A percentile compares a stretch with the other conserved stretches of the same genome.
phyloP scores from a whole-genome alignment of 75 land plant genomes.

The Azolla pinnata region DNA sequence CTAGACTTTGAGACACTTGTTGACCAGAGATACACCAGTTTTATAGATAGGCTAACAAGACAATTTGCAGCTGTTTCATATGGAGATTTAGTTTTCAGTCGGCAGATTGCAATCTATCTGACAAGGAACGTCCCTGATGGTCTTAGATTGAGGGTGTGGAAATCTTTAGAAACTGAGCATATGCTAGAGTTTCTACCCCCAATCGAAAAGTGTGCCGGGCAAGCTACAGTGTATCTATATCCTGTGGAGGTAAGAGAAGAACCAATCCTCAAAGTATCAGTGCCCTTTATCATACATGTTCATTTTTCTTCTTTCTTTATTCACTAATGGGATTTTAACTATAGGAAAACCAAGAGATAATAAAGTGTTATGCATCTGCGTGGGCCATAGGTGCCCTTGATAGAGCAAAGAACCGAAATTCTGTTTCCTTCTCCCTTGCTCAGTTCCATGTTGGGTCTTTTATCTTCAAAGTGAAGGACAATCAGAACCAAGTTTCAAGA shows the following conservation, averaged over 20 bases:
- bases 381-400: constrained; percentile 80
- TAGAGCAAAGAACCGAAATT: constrained; percentile 42
- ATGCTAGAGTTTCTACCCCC: constrained; percentile 73
- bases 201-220: constrained; percentile 42
- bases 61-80: constrained; percentile 74
- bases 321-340: too few relatives aligned
- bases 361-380: constrained; percentile 64
- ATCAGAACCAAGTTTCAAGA: constrained; percentile 11
- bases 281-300: too few relatives aligned
- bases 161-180: constrained; percentile 43
- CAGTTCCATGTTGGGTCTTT: constrained; percentile 67
- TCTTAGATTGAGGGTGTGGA: constrained; percentile 68
- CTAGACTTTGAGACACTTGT: constrained; percentile 62
- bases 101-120: constrained; percentile 79
- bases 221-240: constrained; percentile 48
- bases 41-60: constrained; percentile 66
- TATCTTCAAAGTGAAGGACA: constrained; percentile 28
- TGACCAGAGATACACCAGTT: constrained; percentile 63
- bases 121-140: constrained; percentile 42
- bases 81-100: constrained; percentile 71
- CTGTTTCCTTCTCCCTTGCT: constrained; percentile 49
- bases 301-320: too few relatives aligned
- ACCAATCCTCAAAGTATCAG: too few relatives aligned
- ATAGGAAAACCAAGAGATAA: constrained; percentile 56
- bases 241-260: constrained; percentile 97